Conservation (phyloP, 2,329 filamentous ascomycete species). For the Aspergillus ochraceus region DNA sequence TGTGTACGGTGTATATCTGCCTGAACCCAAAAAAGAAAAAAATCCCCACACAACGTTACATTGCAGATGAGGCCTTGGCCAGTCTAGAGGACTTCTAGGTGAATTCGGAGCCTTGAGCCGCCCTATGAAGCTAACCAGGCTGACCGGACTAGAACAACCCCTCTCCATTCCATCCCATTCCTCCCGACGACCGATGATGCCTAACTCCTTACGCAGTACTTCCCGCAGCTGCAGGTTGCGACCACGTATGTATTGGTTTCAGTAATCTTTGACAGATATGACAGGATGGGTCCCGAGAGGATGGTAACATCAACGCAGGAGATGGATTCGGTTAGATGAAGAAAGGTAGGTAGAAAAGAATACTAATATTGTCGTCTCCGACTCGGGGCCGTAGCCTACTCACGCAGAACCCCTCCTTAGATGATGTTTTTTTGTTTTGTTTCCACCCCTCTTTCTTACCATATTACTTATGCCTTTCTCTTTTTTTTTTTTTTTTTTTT, state of each 20-base stretch:
- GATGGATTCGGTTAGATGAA: neutral
- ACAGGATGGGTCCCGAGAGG: neutral
- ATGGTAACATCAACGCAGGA: neutral
- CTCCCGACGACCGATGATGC: neutral
- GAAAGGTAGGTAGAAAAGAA: neutral
- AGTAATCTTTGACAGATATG: neutral
- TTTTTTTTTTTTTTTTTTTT: no score
- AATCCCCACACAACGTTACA: neutral
- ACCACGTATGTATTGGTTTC: neutral
- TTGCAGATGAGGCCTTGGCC: neutral
- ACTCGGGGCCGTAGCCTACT: neutral
- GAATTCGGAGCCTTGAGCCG: neutral
- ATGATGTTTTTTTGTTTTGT: neutral
- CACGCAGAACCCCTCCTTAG: neutral
- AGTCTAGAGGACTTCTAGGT: neutral
- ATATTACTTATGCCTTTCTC: neutral
- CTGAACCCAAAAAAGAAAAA: neutral
- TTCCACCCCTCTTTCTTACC: neutral
- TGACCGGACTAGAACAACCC: neutral
- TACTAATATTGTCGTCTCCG: neutral
- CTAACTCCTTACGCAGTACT: neutral
- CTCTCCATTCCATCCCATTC: neutral
- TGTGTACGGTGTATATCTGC: neutral
- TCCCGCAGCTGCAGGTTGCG: neutral
- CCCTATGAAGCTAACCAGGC: neutral